Evolutionary conservation across 2,329 filamentous ascomycete genomes (phyloP).

Genomic region (Penicillium sp.): DNA sequence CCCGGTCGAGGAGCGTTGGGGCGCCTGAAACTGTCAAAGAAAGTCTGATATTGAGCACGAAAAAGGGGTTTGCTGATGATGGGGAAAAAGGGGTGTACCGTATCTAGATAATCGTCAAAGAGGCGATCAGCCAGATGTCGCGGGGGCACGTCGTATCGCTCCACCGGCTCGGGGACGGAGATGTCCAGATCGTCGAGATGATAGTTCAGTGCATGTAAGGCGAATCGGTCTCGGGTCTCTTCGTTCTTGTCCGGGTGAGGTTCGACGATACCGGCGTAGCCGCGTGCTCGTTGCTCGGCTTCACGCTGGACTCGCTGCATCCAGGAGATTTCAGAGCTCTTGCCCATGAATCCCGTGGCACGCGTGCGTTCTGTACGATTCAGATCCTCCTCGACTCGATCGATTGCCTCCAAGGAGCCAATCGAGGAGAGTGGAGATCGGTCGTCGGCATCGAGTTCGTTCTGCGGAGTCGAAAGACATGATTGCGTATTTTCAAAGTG

Average conservation of each 20-base stretch:
- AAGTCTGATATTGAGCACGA: conserved; percentile 28
- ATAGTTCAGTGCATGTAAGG: conserved; percentile 34
- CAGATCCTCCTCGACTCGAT: conserved; percentile 41
- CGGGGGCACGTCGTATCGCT: conserved; percentile 38
- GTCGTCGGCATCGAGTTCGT: conserved; percentile 25
- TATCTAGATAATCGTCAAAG: conserved; percentile 32
- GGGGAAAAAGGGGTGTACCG: conserved; percentile 36
- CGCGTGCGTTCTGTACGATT: conserved; percentile 32
- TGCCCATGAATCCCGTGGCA: conserved; percentile 41
- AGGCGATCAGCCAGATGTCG: conserved; percentile 30
- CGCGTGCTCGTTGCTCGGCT: conserved; percentile 29
- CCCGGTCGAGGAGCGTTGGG: conserved; percentile 22
- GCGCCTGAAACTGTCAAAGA: conserved; percentile 16
- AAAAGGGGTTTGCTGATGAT: conserved; percentile 36
- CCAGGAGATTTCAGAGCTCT: conserved; percentile 44
- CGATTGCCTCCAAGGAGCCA: conserved; percentile 41
- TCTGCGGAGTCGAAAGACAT: conserved; percentile 24
- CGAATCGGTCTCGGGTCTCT: conserved; percentile 24
- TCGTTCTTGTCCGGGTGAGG: conserved; percentile 9
- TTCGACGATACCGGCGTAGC: conserved; percentile 24
- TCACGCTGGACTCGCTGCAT: conserved; percentile 39
- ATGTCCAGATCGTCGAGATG: conserved; percentile 42
- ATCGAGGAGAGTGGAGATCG: conserved; percentile 30
- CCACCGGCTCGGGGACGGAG: conserved; percentile 36
- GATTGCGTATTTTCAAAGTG: conserved; percentile 18